Evolutionary conservation across 352 stramenopile species (phyloP).

Genomic region (Phytophthora citricola): DNA sequence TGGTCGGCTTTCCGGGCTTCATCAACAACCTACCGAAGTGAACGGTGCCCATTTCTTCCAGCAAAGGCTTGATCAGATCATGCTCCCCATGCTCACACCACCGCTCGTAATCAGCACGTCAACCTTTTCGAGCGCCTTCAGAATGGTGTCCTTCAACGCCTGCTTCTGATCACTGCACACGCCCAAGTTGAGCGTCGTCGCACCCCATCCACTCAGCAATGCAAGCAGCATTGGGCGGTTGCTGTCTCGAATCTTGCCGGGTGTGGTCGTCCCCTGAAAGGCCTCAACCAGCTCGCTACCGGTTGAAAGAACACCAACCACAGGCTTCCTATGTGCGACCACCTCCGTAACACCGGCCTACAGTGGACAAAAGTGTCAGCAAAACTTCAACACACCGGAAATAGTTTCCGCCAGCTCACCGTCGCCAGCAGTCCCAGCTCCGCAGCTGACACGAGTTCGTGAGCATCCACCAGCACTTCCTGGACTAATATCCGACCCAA

Average conservation of each 20-base stretch:
- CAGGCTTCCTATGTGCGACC: conserved; percentile 66
- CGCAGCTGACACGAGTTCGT: conserved; percentile 80
- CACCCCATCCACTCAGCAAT: conserved; percentile 55
- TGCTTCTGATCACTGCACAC: conserved; percentile 81
- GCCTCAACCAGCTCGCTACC: conserved; percentile 93
- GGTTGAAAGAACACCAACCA: conserved; percentile 95
- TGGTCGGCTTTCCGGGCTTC: conserved; percentile 98
- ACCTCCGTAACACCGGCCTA: conserved; percentile 81
- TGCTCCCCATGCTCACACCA: conserved; percentile 95
- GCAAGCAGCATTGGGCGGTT: conserved; percentile 95
- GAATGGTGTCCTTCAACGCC: conserved; percentile 53
- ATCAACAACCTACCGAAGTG: conserved; percentile 97
- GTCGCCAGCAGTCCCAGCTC: conserved; percentile 94
- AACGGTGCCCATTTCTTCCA: conserved; percentile 87
- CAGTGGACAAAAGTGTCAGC: conserved; percentile 3
- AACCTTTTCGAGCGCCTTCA: conserved; percentile 53
- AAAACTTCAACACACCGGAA: conserved; percentile 8
- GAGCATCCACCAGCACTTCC: conserved; percentile 81
- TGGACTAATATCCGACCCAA: conserved; percentile 92
- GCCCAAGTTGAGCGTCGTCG: conserved; percentile 63
- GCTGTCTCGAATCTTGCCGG: conserved; percentile 93
- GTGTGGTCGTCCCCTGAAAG: conserved; percentile 45
- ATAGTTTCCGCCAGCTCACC: conserved; percentile 38
- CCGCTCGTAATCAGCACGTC: conserved; percentile 96
- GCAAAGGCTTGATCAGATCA: conserved; percentile 94